phyloP scores from a whole-genome alignment of 148 eudicot genomes.

The Chenopodium berlandieri region DNA sequence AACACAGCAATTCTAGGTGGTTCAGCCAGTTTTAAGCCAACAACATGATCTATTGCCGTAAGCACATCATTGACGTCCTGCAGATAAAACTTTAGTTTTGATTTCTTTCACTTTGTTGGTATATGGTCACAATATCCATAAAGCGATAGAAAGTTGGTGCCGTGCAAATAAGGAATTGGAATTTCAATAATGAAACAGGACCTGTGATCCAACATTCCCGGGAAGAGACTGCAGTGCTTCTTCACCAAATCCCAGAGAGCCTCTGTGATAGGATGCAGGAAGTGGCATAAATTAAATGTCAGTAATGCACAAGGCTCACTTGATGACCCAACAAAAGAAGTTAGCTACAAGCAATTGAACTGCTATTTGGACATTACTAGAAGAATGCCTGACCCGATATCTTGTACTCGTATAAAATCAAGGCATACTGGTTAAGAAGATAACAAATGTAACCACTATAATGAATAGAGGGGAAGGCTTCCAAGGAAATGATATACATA shows the following conservation, averaged over 20 bases:
- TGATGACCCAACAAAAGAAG: neutral
- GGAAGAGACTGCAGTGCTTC: constrained; percentile 96
- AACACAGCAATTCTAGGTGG: constrained; percentile 72
- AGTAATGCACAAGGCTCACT: constrained; percentile 1
- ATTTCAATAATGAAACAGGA: constrained; percentile 22
- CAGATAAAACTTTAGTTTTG: constrained; percentile 15
- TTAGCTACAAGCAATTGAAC: neutral
- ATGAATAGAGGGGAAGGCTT: neutral
- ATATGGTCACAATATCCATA: neutral
- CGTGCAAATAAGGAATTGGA: neutral
- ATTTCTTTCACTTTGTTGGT: neutral
- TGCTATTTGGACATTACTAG: neutral
- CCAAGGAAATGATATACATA: neutral
- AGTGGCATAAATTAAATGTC: constrained; percentile 2
- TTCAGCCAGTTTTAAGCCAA: constrained; percentile 66
- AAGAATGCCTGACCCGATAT: neutral
- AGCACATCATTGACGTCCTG: constrained; percentile 95
- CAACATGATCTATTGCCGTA: constrained; percentile 61
- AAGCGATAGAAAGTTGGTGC: neutral
- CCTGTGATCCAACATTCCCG: constrained; percentile 85
- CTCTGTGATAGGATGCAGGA: constrained; percentile 44
- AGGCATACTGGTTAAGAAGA: neutral
- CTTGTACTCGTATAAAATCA: neutral
- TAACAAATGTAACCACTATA: neutral
- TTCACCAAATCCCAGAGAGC: constrained; percentile 93